Evolutionary conservation across 768 basidiomycete genomes (phyloP).

Genomic region (Dendrothele bispora): DNA sequence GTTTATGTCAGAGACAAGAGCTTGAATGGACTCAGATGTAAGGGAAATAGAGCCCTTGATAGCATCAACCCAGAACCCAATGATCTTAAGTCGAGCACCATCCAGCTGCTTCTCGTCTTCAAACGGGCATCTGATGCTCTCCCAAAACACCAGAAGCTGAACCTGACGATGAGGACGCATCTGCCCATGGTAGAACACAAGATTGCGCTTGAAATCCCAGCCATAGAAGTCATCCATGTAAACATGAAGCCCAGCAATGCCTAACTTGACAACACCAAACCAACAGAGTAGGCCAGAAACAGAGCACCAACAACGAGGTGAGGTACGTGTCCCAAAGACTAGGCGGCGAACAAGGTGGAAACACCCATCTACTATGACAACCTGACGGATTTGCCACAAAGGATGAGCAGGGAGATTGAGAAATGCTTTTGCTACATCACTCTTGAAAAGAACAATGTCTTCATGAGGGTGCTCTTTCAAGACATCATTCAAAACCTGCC

Average conservation of each 20-base stretch:
- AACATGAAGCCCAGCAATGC: slow-evolving; percentile 20
- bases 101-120: slow-evolving; percentile 27
- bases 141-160: slow-evolving; percentile 25
- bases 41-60: slow-evolving; percentile 23
- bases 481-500: slow-evolving; percentile 11
- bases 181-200: slow-evolving; percentile 19
- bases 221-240: slow-evolving; percentile 31
- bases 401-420: slow-evolving; percentile 30
- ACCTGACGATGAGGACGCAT: slow-evolving; percentile 20
- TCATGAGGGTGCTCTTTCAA: background rate
- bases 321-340: slow-evolving; percentile 26
- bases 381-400: slow-evolving; percentile 32
- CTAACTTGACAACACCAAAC: slow-evolving; percentile 19
- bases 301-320: slow-evolving; percentile 24
- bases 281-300: slow-evolving; percentile 27
- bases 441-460: slow-evolving; percentile 22
- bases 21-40: slow-evolving; percentile 5
- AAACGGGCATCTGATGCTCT: slow-evolving; percentile 21
- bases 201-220: slow-evolving; percentile 21
- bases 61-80: slow-evolving; percentile 34
- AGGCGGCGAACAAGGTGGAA: slow-evolving; percentile 25
- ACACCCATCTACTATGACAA: slow-evolving; percentile 22
- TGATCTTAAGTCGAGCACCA: slow-evolving; percentile 26
- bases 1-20: slow-evolving; percentile 14
- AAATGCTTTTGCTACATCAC: slow-evolving; percentile 29